Conservation (phyloP, 2,329 filamentous ascomycete genomes). For the Endoconidiophora polonica region DNA sequence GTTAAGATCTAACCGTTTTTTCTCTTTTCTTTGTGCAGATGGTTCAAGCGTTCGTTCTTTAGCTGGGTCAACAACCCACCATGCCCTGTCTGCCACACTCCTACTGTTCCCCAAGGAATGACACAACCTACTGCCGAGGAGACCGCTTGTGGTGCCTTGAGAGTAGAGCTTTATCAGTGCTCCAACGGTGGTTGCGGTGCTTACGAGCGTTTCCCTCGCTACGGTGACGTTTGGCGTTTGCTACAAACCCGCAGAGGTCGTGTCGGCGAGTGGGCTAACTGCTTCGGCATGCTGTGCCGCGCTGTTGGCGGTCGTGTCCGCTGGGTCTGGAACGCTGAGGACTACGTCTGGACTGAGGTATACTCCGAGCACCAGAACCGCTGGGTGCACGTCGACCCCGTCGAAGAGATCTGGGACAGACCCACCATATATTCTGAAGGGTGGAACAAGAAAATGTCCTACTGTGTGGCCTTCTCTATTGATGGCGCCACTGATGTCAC, state of each 20-base stretch:
- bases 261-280: constrained; percentile 93
- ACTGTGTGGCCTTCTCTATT: constrained; percentile 90
- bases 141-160: constrained; percentile 66
- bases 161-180: constrained; percentile 84
- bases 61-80: constrained; percentile 91
- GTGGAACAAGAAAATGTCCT: constrained; percentile 92
- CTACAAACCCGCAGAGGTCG: constrained; percentile 74
- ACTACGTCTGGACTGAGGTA: constrained; percentile 95
- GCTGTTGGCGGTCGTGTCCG: constrained; percentile 79
- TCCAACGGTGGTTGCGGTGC: constrained; percentile 57
- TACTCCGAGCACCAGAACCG: constrained; percentile 86
- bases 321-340: constrained; percentile 97
- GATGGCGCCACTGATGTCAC: constrained; percentile 60
- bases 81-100: constrained; percentile 65
- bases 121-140: constrained; percentile 78
- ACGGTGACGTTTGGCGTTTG: constrained; percentile 86
- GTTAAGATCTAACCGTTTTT: not conserved
- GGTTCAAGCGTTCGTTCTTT: constrained; percentile 94
- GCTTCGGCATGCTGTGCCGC: constrained; percentile 95
- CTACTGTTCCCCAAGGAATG: constrained; percentile 69
- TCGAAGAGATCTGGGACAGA: constrained; percentile 90
- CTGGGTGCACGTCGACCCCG: constrained; percentile 94
- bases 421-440: constrained; percentile 83
- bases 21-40: constrained; percentile 24
- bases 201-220: constrained; percentile 81